Base-by-base conservation (phyloP, 768 basidiomycete genomes). In the Podaxis pistillaris region DNA sequence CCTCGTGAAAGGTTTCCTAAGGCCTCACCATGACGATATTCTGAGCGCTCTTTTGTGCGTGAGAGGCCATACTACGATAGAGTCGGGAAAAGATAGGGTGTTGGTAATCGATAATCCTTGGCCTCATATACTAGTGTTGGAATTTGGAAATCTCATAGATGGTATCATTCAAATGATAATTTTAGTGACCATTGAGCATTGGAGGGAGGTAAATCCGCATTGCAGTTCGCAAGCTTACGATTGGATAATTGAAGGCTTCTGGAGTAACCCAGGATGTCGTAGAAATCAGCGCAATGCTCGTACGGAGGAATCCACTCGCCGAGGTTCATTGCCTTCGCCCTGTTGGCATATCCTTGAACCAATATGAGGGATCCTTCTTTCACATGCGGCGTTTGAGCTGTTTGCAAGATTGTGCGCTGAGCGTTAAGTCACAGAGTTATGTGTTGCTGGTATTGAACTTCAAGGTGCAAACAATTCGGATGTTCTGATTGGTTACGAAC, bases 11-110 rank as follows among this genome's bases (percentile, higher is more conserved):
- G 28, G 4, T 52, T 24, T 26, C 36, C n/a, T n/a, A 24, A 50
- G 24, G 47, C 8, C 68, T 15, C 66, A 80, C 83, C 83, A 85
- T 83, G 58, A 85, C 81, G 55, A 83, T 72, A 64, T 83, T 83
- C 60, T 83, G 68, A 3, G 74, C 71, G 63, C 76, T 80, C 63
- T 74, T 81, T 66, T 79, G 78, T 24, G 56, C 47, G 49, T 63
- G 57, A 44, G 68, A 55, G 12, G 72, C 15, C 70, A 74, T 75
- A 58, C 60, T 64, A 19, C 3, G 41, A 15, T 44, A 4, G 15
- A 6, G 15, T 3, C 2, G 41, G 41, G 15, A 13, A 44, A 44
- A n/a, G 15, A 44, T 44, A 44, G 9, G 41, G 28, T 30, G 28
- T 1, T 30, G 28, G 28, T 30, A 30, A 6, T 15, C 15, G 38